Evolutionary conservation across 2,329 filamentous ascomycete species (phyloP), one percentile per base, ranked within the genome.

Genomic region (Pestalotiopsis sp.): DNA sequence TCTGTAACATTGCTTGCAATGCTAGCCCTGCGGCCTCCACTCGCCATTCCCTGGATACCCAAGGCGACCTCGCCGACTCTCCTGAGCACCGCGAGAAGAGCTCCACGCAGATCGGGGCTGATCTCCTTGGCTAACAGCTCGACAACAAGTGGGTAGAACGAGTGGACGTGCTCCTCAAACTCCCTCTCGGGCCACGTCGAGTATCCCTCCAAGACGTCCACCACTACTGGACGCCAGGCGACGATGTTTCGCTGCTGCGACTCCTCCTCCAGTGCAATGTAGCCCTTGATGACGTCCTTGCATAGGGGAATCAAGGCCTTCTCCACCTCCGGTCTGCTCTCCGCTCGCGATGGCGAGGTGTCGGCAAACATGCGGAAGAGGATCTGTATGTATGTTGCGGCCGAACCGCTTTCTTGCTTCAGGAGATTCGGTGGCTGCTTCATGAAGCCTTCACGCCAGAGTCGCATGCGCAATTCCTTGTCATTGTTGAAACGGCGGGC

Each of bases 391-490:
- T 99, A 99, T 1, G 97, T 98, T 2, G 93, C 93, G 0, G 96
- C 96, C 67, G 92, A 93, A 56, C 96, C 95, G 70, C 90, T 93
- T 82, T 99, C 96, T 79, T 99, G 96, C 83, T 99, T 99, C 38
- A 99, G 87, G 13, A 99, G 86, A 76, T 99, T 99, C 2, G 96
- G 96, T 17, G 96, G 95, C 78, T 99, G 96, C 82, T 97, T 97
- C 96, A 99, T 99, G 86, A 99, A 99, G 0, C 97, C 96, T 79
- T 99, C 96, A 65, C 94, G 88, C 94, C 97, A 99, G 20, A 99
- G 86, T 20, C 93, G 90, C 87, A 97, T 97, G 60, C 96, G 91
- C 49, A 99, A 85, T 73, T 98, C 96, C 81, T 97, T 97, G 82
- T 99, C 95, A 72, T 94, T 94, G 80, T 99, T 99, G 86, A 99